Evolutionary conservation across 2,329 filamentous ascomycete genomes (phyloP).

Genomic region (Pseudopithomyces chartarum): DNA sequence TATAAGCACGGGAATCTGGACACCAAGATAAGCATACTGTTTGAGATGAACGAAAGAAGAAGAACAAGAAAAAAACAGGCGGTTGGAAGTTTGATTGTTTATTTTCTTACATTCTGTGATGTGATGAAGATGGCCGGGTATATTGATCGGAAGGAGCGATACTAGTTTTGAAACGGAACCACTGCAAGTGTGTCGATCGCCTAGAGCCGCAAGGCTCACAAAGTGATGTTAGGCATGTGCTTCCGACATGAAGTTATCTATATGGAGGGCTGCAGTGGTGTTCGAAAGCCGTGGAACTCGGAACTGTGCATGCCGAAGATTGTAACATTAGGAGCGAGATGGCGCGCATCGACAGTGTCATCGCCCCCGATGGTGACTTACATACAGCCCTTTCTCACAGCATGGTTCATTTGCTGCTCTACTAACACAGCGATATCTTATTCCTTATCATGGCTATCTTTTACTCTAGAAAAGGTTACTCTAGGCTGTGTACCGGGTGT

Average conservation of each 20-base stretch:
- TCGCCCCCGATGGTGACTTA: too few relatives aligned
- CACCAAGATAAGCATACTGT: background rate
- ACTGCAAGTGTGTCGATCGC: background rate
- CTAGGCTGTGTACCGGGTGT: too few relatives aligned
- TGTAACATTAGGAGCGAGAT: too few relatives aligned
- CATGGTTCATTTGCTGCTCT: too few relatives aligned
- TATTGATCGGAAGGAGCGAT: conserved; percentile 1
- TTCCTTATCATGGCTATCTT: too few relatives aligned
- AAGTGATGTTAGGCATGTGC: background rate
- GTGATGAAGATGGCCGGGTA: background rate
- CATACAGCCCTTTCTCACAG: background rate
- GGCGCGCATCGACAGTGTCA: too few relatives aligned
- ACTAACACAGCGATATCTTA: too few relatives aligned
- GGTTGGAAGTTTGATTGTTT: conserved; percentile 10
- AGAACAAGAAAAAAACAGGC: conserved; percentile 1
- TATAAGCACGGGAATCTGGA: conserved; percentile 21
- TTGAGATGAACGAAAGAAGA: background rate
- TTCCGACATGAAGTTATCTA: background rate
- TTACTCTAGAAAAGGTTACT: too few relatives aligned
- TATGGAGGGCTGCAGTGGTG: too few relatives aligned
- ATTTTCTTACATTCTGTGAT: background rate
- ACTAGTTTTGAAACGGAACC: conserved; percentile 2
- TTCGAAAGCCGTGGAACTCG: too few relatives aligned
- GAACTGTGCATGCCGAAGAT: too few relatives aligned
- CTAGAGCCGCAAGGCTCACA: background rate